A percentile compares a stretch with the other conserved stretches of the same genome.
Conservation (phyloP, 83 land plant genomes). For the Diphasiastrum complanatum region DNA sequence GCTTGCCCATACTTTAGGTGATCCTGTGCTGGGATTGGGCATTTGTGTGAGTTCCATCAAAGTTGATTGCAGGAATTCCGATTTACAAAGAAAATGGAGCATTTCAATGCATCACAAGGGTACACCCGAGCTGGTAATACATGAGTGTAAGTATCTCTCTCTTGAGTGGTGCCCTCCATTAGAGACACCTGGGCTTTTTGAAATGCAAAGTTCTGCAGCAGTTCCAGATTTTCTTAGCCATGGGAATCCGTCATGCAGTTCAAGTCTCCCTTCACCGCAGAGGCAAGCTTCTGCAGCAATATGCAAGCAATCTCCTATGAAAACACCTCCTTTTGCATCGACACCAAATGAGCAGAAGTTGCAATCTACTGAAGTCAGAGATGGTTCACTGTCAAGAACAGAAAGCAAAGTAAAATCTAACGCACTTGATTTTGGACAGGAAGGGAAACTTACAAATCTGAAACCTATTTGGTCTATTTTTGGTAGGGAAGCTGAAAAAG, state of each 20-base stretch:
- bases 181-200: not conserved
- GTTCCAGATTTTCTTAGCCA: not conserved
- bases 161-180: conserved; percentile 23
- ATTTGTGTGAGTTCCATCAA: conserved; percentile 13
- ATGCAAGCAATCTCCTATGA: conserved; percentile 2
- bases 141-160: conserved; percentile 15
- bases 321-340: conserved; percentile 19
- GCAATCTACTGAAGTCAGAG: not conserved
- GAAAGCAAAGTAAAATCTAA: not conserved
- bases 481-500: conserved; percentile 13
- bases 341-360: conserved; percentile 2
- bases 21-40: conserved; percentile 13
- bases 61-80: not conserved
- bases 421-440: not conserved
- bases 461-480: conserved; percentile 17
- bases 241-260: not conserved
- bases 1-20: conserved; percentile 18
- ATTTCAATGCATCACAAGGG: not conserved
- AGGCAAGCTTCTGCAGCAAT: not conserved
- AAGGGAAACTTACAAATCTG: no score
- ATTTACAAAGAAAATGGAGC: no score
- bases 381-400: not conserved
- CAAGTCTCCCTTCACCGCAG: conserved; percentile 12
- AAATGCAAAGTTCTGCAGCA: not conserved
- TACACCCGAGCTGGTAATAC: not conserved